phyloP scores from a whole-genome alignment of 306 rosid genomes.

The Fragaria iinumae region DNA sequence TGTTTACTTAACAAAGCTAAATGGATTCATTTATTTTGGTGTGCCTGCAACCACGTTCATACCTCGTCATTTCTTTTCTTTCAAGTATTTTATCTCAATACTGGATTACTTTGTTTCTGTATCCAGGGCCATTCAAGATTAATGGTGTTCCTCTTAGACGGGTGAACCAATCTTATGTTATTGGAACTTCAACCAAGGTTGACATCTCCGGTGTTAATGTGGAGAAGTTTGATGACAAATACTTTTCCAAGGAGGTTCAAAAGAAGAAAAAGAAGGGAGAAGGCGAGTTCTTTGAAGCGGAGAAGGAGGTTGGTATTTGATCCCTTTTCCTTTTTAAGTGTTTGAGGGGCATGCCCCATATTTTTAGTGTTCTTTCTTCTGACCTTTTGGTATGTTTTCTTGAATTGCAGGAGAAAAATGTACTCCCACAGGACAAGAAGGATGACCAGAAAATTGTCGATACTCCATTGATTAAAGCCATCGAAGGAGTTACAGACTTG shows the following conservation, averaged over 20 bases:
- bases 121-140: slow-evolving; percentile 10
- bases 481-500: slow-evolving; percentile 1
- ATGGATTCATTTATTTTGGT: background rate
- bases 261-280: slow-evolving; percentile 13
- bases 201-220: background rate
- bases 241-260: background rate
- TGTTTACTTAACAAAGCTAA: background rate
- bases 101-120: background rate
- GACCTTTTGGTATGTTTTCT: background rate
- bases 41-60: background rate
- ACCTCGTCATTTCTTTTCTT: background rate
- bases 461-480: slow-evolving; percentile 4
- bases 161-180: slow-evolving; percentile 8
- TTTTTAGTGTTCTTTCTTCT: background rate
- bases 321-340: background rate
- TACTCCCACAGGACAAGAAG: background rate
- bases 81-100: background rate
- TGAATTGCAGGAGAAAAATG: background rate
- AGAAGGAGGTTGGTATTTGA: slow-evolving; percentile 4
- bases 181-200: slow-evolving; percentile 15
- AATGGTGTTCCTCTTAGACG: slow-evolving; percentile 9
- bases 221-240: slow-evolving; percentile 11
- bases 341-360: background rate
- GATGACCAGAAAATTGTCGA: slow-evolving; percentile 9
- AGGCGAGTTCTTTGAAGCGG: slow-evolving; percentile 3